Evolutionary conservation across 164 flowering plant genomes (phyloP).

Genomic region (Vitis riparia): DNA sequence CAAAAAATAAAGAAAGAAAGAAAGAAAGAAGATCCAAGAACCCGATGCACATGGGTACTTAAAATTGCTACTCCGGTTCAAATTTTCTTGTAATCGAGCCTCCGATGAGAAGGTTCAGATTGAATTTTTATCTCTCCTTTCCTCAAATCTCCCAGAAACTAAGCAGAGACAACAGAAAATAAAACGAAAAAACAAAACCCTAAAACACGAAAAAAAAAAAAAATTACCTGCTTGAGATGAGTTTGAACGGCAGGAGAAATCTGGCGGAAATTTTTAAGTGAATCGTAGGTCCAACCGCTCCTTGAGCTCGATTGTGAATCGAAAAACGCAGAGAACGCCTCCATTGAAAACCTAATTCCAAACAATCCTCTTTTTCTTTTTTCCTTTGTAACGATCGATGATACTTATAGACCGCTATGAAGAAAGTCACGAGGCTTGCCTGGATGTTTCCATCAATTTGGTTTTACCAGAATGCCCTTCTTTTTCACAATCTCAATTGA

Average conservation of each 20-base stretch:
- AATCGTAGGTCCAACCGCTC: slow-evolving; percentile 45
- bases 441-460: no score
- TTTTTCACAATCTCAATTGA: no score
- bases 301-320: slow-evolving; percentile 40
- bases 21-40: no score
- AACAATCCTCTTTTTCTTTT: no score
- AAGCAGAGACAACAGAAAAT: background rate
- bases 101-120: no score
- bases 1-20: no score
- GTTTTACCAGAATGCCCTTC: no score
- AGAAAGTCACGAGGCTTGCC: no score
- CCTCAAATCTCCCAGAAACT: background rate
- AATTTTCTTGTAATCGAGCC: background rate
- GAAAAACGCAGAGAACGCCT: slow-evolving; percentile 54
- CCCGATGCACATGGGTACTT: no score
- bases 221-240: slow-evolving; percentile 56
- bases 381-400: no score
- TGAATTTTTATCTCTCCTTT: background rate
- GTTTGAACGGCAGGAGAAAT: slow-evolving; percentile 65
- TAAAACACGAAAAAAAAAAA: background rate
- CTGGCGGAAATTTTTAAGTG: slow-evolving; percentile 64
- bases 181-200: background rate
- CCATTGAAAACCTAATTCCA: slow-evolving; percentile 28
- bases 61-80: no score
- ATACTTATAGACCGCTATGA: no score